Evolutionary conservation across 2,329 filamentous ascomycete genomes (phyloP), one percentile per base, ranked within the genome.

Genomic region (Samsoniella hepiali): DNA sequence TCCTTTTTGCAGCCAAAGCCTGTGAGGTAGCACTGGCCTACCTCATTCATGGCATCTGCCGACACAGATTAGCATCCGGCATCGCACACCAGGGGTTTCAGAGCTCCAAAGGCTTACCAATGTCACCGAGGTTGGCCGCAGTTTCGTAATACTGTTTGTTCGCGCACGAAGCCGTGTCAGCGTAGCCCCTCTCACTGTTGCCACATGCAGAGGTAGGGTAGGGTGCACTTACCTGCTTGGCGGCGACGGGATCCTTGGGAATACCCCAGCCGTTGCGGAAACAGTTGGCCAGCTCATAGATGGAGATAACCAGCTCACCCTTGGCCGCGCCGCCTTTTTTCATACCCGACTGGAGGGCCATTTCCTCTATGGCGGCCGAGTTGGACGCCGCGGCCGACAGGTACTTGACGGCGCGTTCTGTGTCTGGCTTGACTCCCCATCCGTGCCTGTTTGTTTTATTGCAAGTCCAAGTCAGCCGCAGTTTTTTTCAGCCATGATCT

Each of bases 1-100:
- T 99, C 93, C 77, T 98, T 99, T 76, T 93, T 95, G 72, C 93
- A 94, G 40, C 95, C 95, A 77, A 96, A 97, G n/a, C 95, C 95
- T 74, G 97, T 90, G 34, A 96, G 77, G 82, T 95, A 98, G 80
- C 95, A 99, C 92, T 93, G 96, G 42, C 88, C 95, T 61, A 89
- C 89, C 77, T 98, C 94, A 73, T 97, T 97, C 93, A 98, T 97
- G 64, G 93, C 95, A 79, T 99, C 95, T 88, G 69, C 65, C 65
- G 67, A 22, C 22, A 8, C 9, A 13, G 27, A 60, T 57, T 34
- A 60, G 47, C 47, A 57, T 29, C n/a, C 17, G 5, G 15, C 13
- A 13, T 17, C 49, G 13, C 64, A 63, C 22, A 22, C 22, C 22
- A 22, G 22, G 22, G 22, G 22, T 22, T 22, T 22, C 22, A 22